Percentiles rank a stretch among this genome's conserved stretches.
Evolutionary conservation across 2,329 filamentous ascomycete species (phyloP).

Genomic region (Leptographium radiaticola): DNA sequence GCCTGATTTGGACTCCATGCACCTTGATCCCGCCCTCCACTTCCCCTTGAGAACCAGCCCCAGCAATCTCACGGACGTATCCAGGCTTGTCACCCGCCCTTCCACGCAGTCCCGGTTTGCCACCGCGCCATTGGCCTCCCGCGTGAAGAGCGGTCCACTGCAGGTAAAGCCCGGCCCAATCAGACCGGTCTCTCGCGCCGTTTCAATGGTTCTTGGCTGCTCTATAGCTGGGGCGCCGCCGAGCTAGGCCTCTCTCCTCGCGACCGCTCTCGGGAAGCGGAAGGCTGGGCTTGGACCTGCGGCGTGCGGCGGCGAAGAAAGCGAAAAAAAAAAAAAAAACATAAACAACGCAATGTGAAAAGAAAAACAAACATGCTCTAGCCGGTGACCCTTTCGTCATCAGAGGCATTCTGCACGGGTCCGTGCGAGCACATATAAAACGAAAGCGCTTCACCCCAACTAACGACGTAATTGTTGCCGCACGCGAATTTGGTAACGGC

Average conservation of each 20-base stretch:
- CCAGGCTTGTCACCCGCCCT: background rate
- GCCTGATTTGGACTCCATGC: no score
- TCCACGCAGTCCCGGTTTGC: constrained; percentile 3
- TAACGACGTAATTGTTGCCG: background rate
- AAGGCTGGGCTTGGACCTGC: background rate
- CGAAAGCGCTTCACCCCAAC: background rate
- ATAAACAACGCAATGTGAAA: no score
- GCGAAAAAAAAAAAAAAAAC: background rate
- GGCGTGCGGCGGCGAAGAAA: background rate
- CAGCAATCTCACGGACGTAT: background rate
- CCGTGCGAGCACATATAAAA: no score
- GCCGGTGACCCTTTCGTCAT: no score
- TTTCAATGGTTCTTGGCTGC: background rate
- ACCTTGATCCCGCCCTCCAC: background rate
- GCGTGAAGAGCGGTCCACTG: background rate
- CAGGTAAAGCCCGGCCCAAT: background rate
- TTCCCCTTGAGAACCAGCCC: no score
- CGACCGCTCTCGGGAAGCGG: background rate
- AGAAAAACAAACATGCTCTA: no score
- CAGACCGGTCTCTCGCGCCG: background rate
- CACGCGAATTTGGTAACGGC: background rate
- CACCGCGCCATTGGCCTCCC: constrained; percentile 3
- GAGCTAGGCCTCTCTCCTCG: background rate
- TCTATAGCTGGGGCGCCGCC: background rate
- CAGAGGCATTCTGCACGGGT: no score